phyloP scores from a whole-genome alignment of 2,329 filamentous ascomycete species.

The Colletotrichum truncatum region DNA sequence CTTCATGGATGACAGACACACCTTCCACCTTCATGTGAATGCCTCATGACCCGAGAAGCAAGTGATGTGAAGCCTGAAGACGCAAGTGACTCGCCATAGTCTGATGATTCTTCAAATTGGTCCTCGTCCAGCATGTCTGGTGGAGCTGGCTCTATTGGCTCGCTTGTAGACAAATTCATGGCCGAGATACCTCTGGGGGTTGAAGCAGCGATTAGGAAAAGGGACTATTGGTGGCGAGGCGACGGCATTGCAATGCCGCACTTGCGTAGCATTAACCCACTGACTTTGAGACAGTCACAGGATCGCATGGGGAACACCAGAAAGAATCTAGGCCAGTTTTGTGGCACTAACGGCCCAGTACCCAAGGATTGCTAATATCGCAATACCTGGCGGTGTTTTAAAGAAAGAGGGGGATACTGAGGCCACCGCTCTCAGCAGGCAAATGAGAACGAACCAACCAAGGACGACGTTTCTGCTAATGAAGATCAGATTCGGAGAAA shows the following conservation, averaged over 20 bases:
- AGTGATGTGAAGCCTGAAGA: conserved; percentile 52
- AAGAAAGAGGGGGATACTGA: no score
- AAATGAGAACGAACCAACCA: neutral
- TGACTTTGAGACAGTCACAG: neutral
- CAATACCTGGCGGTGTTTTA: no score
- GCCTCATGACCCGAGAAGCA: conserved; percentile 32
- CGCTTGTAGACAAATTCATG: conserved; percentile 21
- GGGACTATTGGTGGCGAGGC: neutral
- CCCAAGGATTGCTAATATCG: no score
- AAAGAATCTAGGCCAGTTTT: no score
- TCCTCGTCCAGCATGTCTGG: conserved; percentile 11
- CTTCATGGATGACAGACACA: conserved; percentile 16
- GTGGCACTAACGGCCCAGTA: no score
- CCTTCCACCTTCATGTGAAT: conserved; percentile 31
- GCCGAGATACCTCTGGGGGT: neutral
- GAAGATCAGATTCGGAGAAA: neutral
- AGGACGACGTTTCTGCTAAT: neutral
- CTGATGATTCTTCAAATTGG: conserved; percentile 44
- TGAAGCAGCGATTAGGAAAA: neutral
- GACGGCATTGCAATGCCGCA: neutral
- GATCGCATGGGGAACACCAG: no score
- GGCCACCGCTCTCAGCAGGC: no score
- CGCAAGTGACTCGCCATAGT: conserved; percentile 47
- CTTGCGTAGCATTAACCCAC: neutral
- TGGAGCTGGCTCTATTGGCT: conserved; percentile 28